Evolutionary conservation across 164 flowering plant species (phyloP).

Genomic region (Umbellularia californica): DNA sequence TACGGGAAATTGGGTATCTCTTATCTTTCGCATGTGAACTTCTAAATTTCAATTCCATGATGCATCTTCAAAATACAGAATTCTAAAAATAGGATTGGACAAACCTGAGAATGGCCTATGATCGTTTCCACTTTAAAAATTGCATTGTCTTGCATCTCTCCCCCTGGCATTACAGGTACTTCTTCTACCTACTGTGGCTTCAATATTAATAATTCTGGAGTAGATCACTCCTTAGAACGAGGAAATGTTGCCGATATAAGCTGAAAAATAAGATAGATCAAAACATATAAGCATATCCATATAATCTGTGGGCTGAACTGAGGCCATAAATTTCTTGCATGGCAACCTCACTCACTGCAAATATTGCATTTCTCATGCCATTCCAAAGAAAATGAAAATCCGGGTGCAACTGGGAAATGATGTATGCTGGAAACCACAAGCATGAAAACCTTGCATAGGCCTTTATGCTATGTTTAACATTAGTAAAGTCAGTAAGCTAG

Average conservation of each 20-base stretch:
- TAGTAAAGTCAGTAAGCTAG: too few relatives aligned
- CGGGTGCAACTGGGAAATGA: too few relatives aligned
- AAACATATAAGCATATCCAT: neutral
- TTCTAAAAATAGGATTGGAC: neutral
- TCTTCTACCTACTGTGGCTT: neutral
- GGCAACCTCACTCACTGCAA: too few relatives aligned
- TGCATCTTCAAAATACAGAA: neutral
- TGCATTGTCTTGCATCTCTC: neutral
- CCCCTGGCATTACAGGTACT: neutral
- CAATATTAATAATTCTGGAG: neutral
- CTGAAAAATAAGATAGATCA: neutral
- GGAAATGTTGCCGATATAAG: neutral
- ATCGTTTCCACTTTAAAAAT: neutral
- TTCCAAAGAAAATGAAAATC: too few relatives aligned
- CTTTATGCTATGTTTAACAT: too few relatives aligned
- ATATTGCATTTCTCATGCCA: too few relatives aligned
- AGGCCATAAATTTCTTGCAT: too few relatives aligned
- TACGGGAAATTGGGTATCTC: neutral
- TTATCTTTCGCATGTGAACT: neutral
- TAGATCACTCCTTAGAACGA: neutral
- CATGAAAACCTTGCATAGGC: too few relatives aligned
- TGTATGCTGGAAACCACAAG: too few relatives aligned
- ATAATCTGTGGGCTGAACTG: neutral
- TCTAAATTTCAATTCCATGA: neutral
- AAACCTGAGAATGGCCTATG: constrained; percentile 1